Evolutionary conservation across 2,329 filamentous ascomycete genomes (phyloP).

Genomic region (Diaporthe sp.): DNA sequence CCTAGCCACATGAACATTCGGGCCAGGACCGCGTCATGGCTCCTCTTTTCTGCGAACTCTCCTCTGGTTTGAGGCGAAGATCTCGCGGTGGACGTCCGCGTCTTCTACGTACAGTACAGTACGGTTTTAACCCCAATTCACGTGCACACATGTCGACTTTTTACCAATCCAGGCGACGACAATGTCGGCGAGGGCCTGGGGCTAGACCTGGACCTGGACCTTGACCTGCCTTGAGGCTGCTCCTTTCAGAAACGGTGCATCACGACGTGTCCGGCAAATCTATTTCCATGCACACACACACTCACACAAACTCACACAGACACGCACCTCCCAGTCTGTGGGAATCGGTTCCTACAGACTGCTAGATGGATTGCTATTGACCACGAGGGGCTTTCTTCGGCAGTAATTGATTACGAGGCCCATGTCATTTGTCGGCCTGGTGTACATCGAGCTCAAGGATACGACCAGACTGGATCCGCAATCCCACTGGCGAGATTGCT

Average conservation of each 20-base stretch:
- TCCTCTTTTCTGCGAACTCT: constrained; percentile 31
- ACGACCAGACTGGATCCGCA: constrained; percentile 37
- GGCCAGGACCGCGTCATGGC: constrained; percentile 32
- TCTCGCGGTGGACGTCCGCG: constrained; percentile 12
- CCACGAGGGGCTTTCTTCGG: constrained; percentile 1
- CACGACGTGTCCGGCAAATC: constrained; percentile 13
- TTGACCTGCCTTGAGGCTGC: background rate
- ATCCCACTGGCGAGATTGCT: constrained; percentile 41
- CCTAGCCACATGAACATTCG: constrained; percentile 15
- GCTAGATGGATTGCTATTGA: background rate
- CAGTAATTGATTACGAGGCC: constrained; percentile 37
- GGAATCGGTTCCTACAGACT: constrained; percentile 3
- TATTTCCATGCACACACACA: background rate
- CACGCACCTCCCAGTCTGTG: background rate
- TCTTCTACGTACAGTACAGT: background rate
- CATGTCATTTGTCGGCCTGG: constrained; percentile 11
- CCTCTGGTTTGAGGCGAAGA: constrained; percentile 8
- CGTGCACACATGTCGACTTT: background rate
- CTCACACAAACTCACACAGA: background rate
- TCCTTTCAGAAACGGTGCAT: background rate
- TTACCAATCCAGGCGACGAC: background rate
- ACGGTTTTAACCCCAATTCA: background rate
- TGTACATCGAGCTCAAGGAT: constrained; percentile 20
- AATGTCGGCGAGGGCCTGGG: background rate
- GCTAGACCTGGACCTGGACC: background rate